Base-by-base conservation (phyloP, 208 protist genomes). In the Naegleria fowleri region DNA sequence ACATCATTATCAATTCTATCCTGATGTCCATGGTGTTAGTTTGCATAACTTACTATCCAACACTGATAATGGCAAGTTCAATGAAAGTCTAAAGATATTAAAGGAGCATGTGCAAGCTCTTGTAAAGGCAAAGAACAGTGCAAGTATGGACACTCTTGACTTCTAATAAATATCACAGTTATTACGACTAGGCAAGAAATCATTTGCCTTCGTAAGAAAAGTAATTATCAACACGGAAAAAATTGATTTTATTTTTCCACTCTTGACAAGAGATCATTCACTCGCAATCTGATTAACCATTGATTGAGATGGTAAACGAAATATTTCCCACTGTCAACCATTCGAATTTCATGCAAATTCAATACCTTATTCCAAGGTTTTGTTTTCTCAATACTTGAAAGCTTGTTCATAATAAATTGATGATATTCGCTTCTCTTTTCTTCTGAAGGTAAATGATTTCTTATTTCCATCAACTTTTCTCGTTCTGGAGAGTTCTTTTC, bases 121-220 rank as follows among this genome's bases (percentile, higher is more conserved):
- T 79, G 19, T 9, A 25, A 38, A 38, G 67, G 13, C 25, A n/a
- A 75, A 75, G 13, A 75, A n/a, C 13, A 75, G 16, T 92, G 89
- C 15, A 91, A 36, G 96, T 93, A 15, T 98, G 91, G 79, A 96
- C 96, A 85, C 98, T 95, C 91, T 97, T 95, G 25, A 98, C 92
- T 58, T 96, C 96, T 75, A 97, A 48, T 48, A 48, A 48, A 48
- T 48, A 48, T 48, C n/a, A n/a, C n/a, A n/a, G n/a, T n/a, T n/a
- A n/a, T n/a, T n/a, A n/a, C n/a, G n/a, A n/a, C n/a, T n/a, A n/a
- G n/a, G n/a, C n/a, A n/a, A n/a, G n/a, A n/a, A n/a, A n/a, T n/a
- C n/a, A n/a, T n/a, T n/a, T n/a, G n/a, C n/a, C n/a, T n/a, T n/a
- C n/a, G n/a, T n/a, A n/a, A n/a, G n/a, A n/a, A n/a, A n/a, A n/a